Evolutionary conservation across 352 stramenopile genomes (phyloP), one percentile per base, ranked within the genome.

Genomic region (Thalassiosira mediterranea): DNA sequence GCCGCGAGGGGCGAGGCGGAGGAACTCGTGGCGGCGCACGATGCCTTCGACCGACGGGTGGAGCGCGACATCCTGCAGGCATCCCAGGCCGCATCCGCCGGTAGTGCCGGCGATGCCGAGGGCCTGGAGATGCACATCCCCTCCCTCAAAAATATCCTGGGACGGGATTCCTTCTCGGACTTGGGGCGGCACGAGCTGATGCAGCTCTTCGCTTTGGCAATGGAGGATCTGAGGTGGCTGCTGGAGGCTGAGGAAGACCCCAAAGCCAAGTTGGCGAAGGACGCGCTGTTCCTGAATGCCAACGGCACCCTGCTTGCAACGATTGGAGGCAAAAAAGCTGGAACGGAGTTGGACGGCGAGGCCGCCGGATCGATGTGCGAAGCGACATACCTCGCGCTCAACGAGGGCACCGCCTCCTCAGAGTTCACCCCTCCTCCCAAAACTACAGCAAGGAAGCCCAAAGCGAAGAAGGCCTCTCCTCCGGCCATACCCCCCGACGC

Each of bases 111-210:
- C 5, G 19, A 11, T 48, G 28, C 19, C 5, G 46, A 56, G 49
- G 1, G 34, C 2, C 29, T 58, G 13, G 8, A 58, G 37, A 4
- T 23, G 53, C 49, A 56, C 47, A 34, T 54, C 4, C 31, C 28
- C 0, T 81, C 40, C 23, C 42, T 72, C 4, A 42, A 28, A 29
- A 13, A 21, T 21, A 23, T 81, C 4, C 37, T 81, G 56, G 47
- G 26, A 19, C 58, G 67, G 1, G 62, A 29, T 3, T 48, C 47
- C 40, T 75, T 76, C 13, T 38, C 49, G 13, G 58, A 72, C 47
- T 40, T 81, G 17, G 32, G 71, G 51, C 37, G 52, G 19, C 4
- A 52, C 8, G 3, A 53, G 62, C 19, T 76, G 23, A 49, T 19
- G 2, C 21, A 31, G 1, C 42, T 60, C 21, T 62, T 81, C 46